phyloP scores from a whole-genome alignment of 371 early-diverging fungal species.

The Rhizopus microsporus region DNA sequence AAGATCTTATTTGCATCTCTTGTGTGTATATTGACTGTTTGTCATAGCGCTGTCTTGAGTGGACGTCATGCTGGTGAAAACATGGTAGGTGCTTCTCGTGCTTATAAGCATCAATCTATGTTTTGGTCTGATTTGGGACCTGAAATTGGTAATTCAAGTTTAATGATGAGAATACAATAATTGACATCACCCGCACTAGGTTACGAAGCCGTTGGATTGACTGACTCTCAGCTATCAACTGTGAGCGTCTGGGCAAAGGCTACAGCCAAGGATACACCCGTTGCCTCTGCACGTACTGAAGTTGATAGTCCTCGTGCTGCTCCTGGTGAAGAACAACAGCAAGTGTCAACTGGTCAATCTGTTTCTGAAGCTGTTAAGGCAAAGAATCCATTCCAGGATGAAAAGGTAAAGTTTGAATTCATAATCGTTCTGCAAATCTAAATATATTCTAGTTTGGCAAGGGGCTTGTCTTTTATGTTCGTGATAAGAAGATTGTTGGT shows the following conservation, averaged over 20 bases:
- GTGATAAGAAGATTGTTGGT: conserved; percentile 67
- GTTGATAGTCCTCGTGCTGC: conserved; percentile 39
- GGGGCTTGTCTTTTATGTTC: conserved; percentile 74
- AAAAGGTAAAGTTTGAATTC: conserved; percentile 25
- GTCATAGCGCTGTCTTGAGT: conserved; percentile 58
- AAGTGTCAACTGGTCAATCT: conserved; percentile 21
- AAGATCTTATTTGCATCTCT: conserved; percentile 3
- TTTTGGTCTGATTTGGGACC: conserved; percentile 83
- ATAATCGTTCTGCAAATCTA: conserved; percentile 1
- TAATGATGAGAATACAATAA: neutral
- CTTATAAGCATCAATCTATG: conserved; percentile 76
- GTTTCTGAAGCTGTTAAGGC: conserved; percentile 39
- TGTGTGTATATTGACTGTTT: neutral
- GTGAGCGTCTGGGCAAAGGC: conserved; percentile 76
- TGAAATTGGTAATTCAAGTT: conserved; percentile 41
- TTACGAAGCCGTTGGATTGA: conserved; percentile 78
- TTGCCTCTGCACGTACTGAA: conserved; percentile 41
- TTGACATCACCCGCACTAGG: conserved; percentile 6
- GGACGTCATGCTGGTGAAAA: conserved; percentile 76
- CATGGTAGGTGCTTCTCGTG: conserved; percentile 64
- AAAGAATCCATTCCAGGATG: conserved; percentile 29
- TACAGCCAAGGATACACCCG: conserved; percentile 51
- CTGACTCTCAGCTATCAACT: conserved; percentile 69
- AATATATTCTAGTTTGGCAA: conserved; percentile 57
- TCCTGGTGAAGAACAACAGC: conserved; percentile 24